Base-by-base conservation (phyloP, 371 early-diverging fungal species). In the Rhizomucor pusillus region DNA sequence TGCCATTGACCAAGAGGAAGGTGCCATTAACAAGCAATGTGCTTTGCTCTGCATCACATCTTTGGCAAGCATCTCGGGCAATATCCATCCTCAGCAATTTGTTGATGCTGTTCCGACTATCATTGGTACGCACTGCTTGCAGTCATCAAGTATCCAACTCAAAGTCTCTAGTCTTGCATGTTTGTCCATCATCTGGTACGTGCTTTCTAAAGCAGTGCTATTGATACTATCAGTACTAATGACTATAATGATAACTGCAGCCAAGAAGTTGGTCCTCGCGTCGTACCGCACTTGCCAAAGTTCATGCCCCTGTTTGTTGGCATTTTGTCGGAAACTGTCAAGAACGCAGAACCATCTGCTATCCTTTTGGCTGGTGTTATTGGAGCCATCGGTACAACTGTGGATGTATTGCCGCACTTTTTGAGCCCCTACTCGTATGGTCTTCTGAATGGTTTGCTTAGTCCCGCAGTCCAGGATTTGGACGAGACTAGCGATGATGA, bases 241-340 rank as follows among this genome's bases (percentile, higher is more conserved):
- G n/a, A n/a, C n/a, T n/a, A 16, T 37, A 45, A 52, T 40, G 56
- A 43, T 39, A 44, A 13, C 5, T 48, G 6, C 48, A 63, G 86
- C 62, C 77, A 77, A 62, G 88, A 88, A 56, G 79, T 92, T 20
- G 92, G 91, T 37, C 78, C 91, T 48, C 88, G 93, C 43, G 77
- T 88, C n/a, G 84, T 95, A 6, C 91, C 93, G 11, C 80, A 78
- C 63, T 68, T 96, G 57, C 91, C 93, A 58, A 86, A 90, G 77
- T 86, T 91, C 43, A 86, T 94, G 85, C 93, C 92, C 45, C 56
- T 74, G 7, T 61, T 87, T 11, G 62, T 86, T 6, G 62, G 73
- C 10, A 52, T 75, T n/a, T 50, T 78, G 14, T 47, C 56, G 2
- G 54, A 35, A 3, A 76, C 74, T 3, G 63, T 70, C 19, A 47